phyloP scores from a whole-genome alignment of 768 basidiomycete genomes.

The Mycena rebaudengoi region DNA sequence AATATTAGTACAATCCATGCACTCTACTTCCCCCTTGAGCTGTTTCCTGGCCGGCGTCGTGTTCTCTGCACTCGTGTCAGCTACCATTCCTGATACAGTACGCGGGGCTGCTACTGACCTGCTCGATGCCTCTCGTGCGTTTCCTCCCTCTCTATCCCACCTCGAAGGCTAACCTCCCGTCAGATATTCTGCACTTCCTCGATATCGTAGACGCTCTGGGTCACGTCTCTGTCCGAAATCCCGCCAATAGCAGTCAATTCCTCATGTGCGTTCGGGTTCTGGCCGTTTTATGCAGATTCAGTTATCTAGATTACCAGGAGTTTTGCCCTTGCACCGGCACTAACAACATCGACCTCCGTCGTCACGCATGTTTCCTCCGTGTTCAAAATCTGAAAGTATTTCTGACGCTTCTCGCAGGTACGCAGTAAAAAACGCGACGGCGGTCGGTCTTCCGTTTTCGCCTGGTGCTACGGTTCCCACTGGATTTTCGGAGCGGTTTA shows the following conservation, averaged over 20 bases:
- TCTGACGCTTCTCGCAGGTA: not conserved
- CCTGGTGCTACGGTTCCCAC: not conserved
- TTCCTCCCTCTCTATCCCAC: not conserved
- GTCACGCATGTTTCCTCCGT: not conserved
- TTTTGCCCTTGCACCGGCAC: not conserved
- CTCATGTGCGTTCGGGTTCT: not conserved
- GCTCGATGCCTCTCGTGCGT: not conserved
- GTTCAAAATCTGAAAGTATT: not conserved
- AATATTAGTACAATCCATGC: too few species aligned
- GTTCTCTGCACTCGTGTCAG: too few species aligned
- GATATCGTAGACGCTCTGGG: not conserved
- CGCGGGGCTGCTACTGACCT: not conserved
- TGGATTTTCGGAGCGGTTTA: not conserved
- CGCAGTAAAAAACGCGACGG: not conserved
- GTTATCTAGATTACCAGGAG: not conserved
- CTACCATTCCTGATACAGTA: not conserved
- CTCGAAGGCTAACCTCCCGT: not conserved
- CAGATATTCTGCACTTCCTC: slow-evolving; percentile 4
- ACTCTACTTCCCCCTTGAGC: too few species aligned
- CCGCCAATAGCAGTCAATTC: slow-evolving; percentile 3
- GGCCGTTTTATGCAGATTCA: not conserved
- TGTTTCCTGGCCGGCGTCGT: too few species aligned
- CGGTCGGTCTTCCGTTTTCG: not conserved
- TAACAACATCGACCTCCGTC: not conserved
- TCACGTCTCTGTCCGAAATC: slow-evolving; percentile 5